Conservation (phyloP, 768 basidiomycete genomes). For the Udeniomyces megalosporus region DNA sequence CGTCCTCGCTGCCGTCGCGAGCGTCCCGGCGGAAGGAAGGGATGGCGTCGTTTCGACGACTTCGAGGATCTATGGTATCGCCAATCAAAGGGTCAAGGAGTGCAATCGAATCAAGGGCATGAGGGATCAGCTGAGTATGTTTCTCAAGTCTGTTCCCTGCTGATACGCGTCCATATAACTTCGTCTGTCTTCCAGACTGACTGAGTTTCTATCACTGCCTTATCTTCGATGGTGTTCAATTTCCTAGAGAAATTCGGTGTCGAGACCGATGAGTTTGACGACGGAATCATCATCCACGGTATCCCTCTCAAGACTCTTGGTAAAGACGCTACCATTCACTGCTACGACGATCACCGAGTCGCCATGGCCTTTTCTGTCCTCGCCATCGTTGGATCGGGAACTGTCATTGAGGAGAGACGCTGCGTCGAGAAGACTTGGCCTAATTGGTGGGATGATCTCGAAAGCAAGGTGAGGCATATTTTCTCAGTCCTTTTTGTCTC, state of each 20-base stretch:
- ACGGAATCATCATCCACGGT: constrained; percentile 81
- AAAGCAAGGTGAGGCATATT: constrained; percentile 55
- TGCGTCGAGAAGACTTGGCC: constrained; percentile 99
- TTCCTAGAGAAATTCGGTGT: constrained; percentile 86
- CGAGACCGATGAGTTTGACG: constrained; percentile 75
- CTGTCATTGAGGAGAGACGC: constrained; percentile 81
- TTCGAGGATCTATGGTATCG: constrained; percentile 84
- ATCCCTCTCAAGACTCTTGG: constrained; percentile 47
- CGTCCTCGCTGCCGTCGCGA: constrained; percentile 72
- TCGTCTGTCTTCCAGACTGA: not conserved
- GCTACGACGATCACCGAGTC: constrained; percentile 96
- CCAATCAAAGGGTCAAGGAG: constrained; percentile 96
- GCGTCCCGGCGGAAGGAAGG: constrained; percentile 8
- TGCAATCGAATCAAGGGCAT: constrained; percentile 93
- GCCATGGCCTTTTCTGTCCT: constrained; percentile 96
- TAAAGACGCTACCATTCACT: constrained; percentile 66
- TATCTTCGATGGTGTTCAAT: too few species aligned
- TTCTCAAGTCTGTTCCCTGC: not conserved
- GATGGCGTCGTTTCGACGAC: constrained; percentile 30
- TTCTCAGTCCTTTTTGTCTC: not conserved
- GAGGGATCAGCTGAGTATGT: constrained; percentile 77
- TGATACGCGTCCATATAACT: not conserved
- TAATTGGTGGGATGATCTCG: constrained; percentile 97
- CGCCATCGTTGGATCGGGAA: constrained; percentile 50
- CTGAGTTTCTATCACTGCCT: too few species aligned